Evolutionary conservation across 805 yeast species (phyloP).

Genomic region (Maudiozyma serrabonitensis): DNA sequence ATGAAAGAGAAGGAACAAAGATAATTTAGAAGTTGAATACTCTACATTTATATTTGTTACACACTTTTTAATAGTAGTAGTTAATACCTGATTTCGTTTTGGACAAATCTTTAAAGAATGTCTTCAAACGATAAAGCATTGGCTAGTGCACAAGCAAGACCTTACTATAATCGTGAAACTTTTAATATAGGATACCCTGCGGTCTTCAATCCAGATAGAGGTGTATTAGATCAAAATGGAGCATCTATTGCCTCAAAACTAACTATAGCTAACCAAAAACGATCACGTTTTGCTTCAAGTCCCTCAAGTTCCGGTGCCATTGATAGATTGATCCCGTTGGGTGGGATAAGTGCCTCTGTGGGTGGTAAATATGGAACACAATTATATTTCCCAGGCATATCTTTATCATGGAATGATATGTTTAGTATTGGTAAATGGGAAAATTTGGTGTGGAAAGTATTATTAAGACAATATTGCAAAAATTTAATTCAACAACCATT

Average conservation of each 20-base stretch:
- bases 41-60: too few species aligned
- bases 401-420: slow-evolving; percentile 53
- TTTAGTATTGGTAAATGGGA: slow-evolving; percentile 49
- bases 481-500: slow-evolving; percentile 76
- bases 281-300: neutral
- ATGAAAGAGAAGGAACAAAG: too few species aligned
- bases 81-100: too few species aligned
- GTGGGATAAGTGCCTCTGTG: neutral
- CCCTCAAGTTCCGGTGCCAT: neutral
- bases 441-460: slow-evolving; percentile 50
- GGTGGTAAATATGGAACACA: neutral
- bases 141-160: slow-evolving; percentile 36
- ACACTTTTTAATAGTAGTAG: too few species aligned
- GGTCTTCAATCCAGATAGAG: slow-evolving; percentile 50
- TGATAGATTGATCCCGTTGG: neutral
- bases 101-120: too few species aligned
- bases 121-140: neutral
- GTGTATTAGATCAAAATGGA: slow-evolving; percentile 43
- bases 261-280: slow-evolving; percentile 14
- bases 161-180: slow-evolving; percentile 60
- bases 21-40: too few species aligned
- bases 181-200: slow-evolving; percentile 59
- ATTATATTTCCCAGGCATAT: neutral
- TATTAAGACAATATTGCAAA: slow-evolving; percentile 58
- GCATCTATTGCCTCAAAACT: slow-evolving; percentile 32